These are phyloP conservation scores for Leptographium radiaticola DNA, from an alignment of 2,329 filamentous ascomycete genomes.

Conservation along the genomic window DNA sequence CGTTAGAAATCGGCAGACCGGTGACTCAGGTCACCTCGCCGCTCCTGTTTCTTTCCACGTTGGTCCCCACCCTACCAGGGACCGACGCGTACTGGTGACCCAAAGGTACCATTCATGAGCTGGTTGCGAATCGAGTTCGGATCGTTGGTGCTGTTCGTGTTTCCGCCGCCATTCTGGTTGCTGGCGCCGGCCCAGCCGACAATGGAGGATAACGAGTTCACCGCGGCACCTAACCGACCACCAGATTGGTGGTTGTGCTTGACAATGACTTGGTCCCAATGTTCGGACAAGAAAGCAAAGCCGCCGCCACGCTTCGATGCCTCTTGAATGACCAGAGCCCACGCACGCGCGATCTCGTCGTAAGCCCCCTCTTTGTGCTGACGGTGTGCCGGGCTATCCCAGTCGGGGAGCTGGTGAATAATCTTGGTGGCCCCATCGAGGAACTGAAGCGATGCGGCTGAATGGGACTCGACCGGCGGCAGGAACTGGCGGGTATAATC, in stretches of 20 bases:
- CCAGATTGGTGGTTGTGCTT: conserved; percentile 82
- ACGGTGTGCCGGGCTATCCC: conserved; percentile 78
- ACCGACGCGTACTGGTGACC: conserved; percentile 48
- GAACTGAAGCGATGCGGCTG: conserved; percentile 72
- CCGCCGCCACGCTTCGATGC: conserved; percentile 83
- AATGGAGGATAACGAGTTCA: conserved; percentile 60
- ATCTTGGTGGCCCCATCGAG: conserved; percentile 83
- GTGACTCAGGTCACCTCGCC: no score
- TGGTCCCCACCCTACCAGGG: conserved; percentile 32
- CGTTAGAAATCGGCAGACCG: conserved; percentile 1
- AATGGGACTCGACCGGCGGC: conserved; percentile 75
- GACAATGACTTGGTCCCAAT: conserved; percentile 79
- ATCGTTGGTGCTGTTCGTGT: conserved; percentile 25
- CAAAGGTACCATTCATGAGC: conserved; percentile 46
- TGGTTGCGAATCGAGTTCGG: conserved; percentile 48
- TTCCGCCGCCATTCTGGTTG: conserved; percentile 38
- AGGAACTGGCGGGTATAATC: conserved; percentile 96
- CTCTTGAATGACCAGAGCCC: conserved; percentile 83
- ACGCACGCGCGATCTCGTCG: conserved; percentile 88
- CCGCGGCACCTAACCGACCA: conserved; percentile 66
- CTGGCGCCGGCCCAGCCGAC: conserved; percentile 62
- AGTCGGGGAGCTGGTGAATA: conserved; percentile 79
- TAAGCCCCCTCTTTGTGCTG: conserved; percentile 92
- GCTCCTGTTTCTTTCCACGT: not conserved
- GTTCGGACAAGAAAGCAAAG: conserved; percentile 68